Evolutionary conservation across 345 rosid genomes (phyloP).

Genomic region (Corchorus capsularis): DNA sequence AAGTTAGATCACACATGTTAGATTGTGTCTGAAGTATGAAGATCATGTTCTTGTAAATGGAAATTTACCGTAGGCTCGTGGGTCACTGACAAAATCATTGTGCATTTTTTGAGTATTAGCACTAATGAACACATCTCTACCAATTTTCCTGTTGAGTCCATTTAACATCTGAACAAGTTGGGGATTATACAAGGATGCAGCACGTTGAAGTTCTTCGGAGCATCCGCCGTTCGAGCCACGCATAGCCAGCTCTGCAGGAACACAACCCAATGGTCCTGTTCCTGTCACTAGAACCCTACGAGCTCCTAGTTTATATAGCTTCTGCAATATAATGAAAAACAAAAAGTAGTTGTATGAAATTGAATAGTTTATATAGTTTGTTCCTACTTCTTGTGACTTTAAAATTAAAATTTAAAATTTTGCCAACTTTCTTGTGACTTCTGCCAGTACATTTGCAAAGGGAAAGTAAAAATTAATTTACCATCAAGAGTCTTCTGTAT

Average conservation of each 20-base stretch:
- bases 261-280: slow-evolving; percentile 86
- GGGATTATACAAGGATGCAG: slow-evolving; percentile 63
- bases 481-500: slow-evolving; percentile 44
- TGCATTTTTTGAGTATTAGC: slow-evolving; percentile 35
- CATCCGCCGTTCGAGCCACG: slow-evolving; percentile 64
- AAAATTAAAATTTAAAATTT: neutral
- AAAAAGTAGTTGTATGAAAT: neutral
- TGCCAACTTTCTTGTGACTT: neutral
- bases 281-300: slow-evolving; percentile 85
- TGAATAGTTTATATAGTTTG: neutral
- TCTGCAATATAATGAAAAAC: neutral
- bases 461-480: slow-evolving; percentile 6
- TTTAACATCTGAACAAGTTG: slow-evolving; percentile 56
- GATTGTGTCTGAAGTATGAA: neutral
- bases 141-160: slow-evolving; percentile 43
- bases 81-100: slow-evolving; percentile 40
- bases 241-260: slow-evolving; percentile 67
- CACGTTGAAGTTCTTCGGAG: slow-evolving; percentile 52
- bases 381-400: neutral
- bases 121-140: slow-evolving; percentile 26
- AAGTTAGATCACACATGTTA: neutral
- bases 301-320: slow-evolving; percentile 55
- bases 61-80: slow-evolving; percentile 46
- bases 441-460: neutral
- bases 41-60: neutral